These are phyloP conservation scores for Begonia loranthoides DNA, from an alignment of 306 rosid genomes.

Conservation along the genomic window DNA sequence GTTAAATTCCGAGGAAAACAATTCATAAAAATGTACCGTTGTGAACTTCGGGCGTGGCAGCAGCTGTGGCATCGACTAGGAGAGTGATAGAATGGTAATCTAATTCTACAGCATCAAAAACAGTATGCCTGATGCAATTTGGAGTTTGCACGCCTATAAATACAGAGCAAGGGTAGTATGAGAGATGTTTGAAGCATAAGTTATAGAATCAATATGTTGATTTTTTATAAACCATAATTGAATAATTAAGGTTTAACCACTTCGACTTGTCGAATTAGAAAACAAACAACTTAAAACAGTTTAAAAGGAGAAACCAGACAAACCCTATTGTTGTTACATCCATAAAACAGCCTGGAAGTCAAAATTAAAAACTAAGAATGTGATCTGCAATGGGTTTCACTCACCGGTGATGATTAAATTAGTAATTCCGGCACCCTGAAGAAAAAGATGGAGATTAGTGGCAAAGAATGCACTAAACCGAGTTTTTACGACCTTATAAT, in stretches of 20 bases:
- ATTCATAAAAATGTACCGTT: slow-evolving; percentile 30
- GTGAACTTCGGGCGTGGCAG: slow-evolving; percentile 65
- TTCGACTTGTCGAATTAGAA: no score
- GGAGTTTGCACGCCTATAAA: slow-evolving; percentile 86
- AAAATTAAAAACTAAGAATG: background rate
- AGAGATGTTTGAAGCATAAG: no score
- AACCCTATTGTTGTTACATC: background rate
- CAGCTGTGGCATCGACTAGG: slow-evolving; percentile 80
- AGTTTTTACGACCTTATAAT: slow-evolving; percentile 71
- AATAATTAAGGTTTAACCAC: no score
- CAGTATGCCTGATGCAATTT: slow-evolving; percentile 89
- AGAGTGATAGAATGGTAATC: slow-evolving; percentile 62
- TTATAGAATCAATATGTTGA: no score
- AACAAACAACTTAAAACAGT: slow-evolving; percentile 6
- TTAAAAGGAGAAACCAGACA: background rate
- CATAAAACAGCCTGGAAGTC: background rate
- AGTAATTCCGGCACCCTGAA: slow-evolving; percentile 44
- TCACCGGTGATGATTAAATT: slow-evolving; percentile 61
- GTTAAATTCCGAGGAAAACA: slow-evolving; percentile 3
- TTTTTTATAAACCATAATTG: no score
- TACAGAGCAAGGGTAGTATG: no score
- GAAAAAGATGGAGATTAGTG: slow-evolving; percentile 67
- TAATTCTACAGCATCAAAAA: slow-evolving; percentile 72
- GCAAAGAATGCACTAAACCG: slow-evolving; percentile 88
- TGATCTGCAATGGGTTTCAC: background rate